Evolutionary conservation across 164 flowering plant species (phyloP).

Genomic region (Aristolochia fimbriata): DNA sequence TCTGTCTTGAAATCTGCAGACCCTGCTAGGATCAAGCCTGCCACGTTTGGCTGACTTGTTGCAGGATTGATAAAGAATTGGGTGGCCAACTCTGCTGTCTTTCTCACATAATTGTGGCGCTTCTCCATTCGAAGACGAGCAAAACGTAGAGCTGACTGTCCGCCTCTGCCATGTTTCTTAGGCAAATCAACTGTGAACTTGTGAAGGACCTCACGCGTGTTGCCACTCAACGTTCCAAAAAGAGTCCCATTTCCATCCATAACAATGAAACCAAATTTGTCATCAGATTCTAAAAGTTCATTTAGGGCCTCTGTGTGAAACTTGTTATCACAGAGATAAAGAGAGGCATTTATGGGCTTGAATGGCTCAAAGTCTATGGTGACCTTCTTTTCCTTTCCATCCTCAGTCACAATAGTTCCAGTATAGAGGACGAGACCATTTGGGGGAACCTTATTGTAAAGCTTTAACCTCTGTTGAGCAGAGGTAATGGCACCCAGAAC

Average conservation of each 20-base stretch:
- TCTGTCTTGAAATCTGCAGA: conserved; percentile 9
- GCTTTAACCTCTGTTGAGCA: conserved; percentile 7
- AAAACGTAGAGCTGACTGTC: conserved; percentile 7
- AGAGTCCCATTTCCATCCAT: conserved; percentile 10
- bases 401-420: conserved; percentile 9
- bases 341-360: conserved; percentile 6
- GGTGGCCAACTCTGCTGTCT: conserved; percentile 6
- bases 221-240: conserved; percentile 7
- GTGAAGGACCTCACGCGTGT: conserved; percentile 5
- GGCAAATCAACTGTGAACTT: conserved; percentile 7
- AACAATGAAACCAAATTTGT: conserved; percentile 8
- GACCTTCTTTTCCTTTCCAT: conserved; percentile 9
- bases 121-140: conserved; percentile 10
- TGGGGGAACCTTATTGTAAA: conserved; percentile 7
- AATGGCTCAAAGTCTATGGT: conserved; percentile 9
- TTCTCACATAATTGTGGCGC: conserved; percentile 8
- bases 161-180: conserved; percentile 8
- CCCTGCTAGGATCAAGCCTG: conserved; percentile 4
- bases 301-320: conserved; percentile 7
- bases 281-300: conserved; percentile 8
- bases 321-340: conserved; percentile 9
- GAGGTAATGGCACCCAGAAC: conserved; percentile 1
- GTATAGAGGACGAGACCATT: conserved; percentile 7
- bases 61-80: conserved; percentile 8
- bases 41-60: conserved; percentile 7